Evolutionary conservation across 2,329 filamentous ascomycete species (phyloP), one percentile per base, ranked within the genome.

Genomic region (Rutstroemia sydowiana): DNA sequence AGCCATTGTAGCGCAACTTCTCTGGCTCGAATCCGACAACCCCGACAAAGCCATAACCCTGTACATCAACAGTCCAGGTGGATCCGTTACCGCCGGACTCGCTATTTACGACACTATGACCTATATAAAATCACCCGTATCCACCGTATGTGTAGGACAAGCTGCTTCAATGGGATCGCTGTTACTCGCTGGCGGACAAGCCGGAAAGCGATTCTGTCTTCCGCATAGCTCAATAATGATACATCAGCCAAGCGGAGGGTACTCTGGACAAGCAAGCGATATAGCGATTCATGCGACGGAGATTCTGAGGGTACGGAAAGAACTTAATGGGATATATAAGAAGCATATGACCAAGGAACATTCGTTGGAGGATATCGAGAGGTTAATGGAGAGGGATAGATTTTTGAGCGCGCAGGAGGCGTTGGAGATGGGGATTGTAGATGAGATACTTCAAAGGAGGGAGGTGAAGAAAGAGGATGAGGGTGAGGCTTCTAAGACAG

Each of bases 71-170:
- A 95, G 88, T 0, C 92, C 92, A 0, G 93, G 93, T 45, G 93
- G 93, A 51, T 92, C 87, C 39, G 91, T 98, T 37, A 92, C 87
- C 56, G 92, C 93, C 68, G 82, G 83, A 14, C 76, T 87, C 55
- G 91, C 93, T 23, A 97, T 98, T 64, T 98, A 98, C 76, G 93
- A 98, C 68, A 98, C 93, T 11, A 97, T 98, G 92, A 84, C 86
- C 61, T 98, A 98, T 70, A 97, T 98, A 66, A 84, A 85, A 55
- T 88, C 88, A 2, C 89, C 92, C 1, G 90, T 98, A 0, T 92
- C 87, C 40, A 98, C 93, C 0, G 93, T 98, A 28, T 97, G 93
- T 65, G 81, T 98, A 40, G 93, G 93, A 7, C 88, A 95, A 63
- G 93, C 95, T 0, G 92, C 93, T 1, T 93, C 87, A 3, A 98